phyloP scores from a whole-genome alignment of 2,329 filamentous ascomycete genomes.

The Xylariaceae sp. region DNA sequence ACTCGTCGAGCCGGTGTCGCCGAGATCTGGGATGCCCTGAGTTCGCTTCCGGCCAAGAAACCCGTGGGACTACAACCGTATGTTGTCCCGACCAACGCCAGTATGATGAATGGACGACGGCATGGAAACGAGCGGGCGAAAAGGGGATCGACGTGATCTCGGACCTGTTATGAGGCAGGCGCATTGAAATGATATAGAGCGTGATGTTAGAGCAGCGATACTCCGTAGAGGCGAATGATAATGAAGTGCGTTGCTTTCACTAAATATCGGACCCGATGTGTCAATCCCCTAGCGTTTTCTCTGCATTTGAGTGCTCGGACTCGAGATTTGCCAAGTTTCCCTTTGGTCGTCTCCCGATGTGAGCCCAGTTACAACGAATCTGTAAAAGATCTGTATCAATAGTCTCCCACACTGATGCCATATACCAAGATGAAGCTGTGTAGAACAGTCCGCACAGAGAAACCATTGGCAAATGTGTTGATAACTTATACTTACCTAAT shows the following conservation, averaged over 20 bases:
- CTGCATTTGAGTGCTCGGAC: too few species aligned
- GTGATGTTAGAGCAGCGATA: conserved; percentile 1
- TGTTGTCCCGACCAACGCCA: conserved; percentile 13
- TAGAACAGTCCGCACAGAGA: too few species aligned
- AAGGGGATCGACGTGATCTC: conserved; percentile 15
- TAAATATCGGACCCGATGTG: too few species aligned
- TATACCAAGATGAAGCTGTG: too few species aligned
- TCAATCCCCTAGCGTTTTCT: too few species aligned
- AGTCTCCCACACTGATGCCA: too few species aligned
- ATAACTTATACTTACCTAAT: too few species aligned
- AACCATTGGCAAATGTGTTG: too few species aligned
- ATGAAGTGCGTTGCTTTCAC: background rate
- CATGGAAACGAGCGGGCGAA: conserved; percentile 26
- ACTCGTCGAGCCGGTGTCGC: conserved; percentile 70
- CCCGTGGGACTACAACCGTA: conserved; percentile 32
- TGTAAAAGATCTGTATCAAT: too few species aligned
- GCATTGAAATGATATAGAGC: conserved; percentile 10
- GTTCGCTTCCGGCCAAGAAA: conserved; percentile 43
- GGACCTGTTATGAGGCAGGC: too few species aligned
- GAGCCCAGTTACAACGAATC: too few species aligned
- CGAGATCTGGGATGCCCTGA: conserved; percentile 78
- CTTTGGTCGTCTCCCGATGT: background rate
- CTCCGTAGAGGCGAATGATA: conserved; percentile 10
- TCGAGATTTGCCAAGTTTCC: too few species aligned
- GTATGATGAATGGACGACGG: conserved; percentile 24